Base-by-base conservation (phyloP, 305 asterid species). In the Fraxinus nigra region DNA sequence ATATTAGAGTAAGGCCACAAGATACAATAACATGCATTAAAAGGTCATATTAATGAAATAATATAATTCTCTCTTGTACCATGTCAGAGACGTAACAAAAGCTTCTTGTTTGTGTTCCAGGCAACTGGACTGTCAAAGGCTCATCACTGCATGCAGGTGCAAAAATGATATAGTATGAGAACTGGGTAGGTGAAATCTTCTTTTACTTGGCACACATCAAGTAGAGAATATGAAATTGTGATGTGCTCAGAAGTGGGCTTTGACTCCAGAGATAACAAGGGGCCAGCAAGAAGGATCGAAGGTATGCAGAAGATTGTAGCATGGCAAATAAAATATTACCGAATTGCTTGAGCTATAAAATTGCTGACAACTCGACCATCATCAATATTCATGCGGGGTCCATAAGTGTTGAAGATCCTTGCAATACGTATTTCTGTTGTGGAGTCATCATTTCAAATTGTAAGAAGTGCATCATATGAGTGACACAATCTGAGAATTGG, bases 361-460 rank as follows among this genome's bases (percentile, higher is more conserved):
- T 97, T 97, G 91, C 99, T 97, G 85, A 97, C 99, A 34, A 97
- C 99, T 5, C 99, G 95, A 73, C 98, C 98, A 85, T 96, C 99
- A 81, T 96, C 99, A 78, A 96, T 96, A 82, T 94, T 97, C 99
- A 97, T 97, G 28, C 99, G 98, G 70, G 99, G 99, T 30, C 99
- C 99, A 78, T 97, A 97, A 46, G 99, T 97, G 87, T 97, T 97
- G 92, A 97, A 97, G 90, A 97, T 97, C 87, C 99, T 91, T 59
- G 99, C 99, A 85, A 97, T 92, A 38, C 99, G 83, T 75, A 97
- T 97, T 90, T 94, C 99, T 96, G 85, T 59, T 24, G 51, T 28
- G 82, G 63, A 61, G 80, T 30, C 70, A 67, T 8, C 54, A 26
- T 32, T 79, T 82, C 61, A 46, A 75, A 43, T 28, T 51, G 85